Conservation (phyloP, 2,329 filamentous ascomycete genomes). For the Sarocladiaceae sp. region DNA sequence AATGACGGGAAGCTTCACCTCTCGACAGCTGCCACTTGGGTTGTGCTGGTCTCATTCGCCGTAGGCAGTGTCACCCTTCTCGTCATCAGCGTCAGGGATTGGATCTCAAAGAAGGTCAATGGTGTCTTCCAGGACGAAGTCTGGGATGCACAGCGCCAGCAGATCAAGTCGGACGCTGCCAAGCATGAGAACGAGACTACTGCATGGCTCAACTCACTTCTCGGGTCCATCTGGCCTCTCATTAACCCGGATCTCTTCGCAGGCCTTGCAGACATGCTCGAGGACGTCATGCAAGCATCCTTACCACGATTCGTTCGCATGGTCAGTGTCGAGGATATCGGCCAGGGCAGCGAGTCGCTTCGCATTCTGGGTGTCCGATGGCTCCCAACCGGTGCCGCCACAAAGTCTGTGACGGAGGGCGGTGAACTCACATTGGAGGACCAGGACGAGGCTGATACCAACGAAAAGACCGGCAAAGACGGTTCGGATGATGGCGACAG, state of each 20-base stretch:
- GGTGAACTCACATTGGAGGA: slow-evolving; percentile 44
- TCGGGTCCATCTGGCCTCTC: slow-evolving; percentile 65
- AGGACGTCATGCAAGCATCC: slow-evolving; percentile 76
- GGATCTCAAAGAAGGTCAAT: slow-evolving; percentile 55
- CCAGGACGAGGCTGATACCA: slow-evolving; percentile 28
- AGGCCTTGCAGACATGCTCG: slow-evolving; percentile 61
- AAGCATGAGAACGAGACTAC: slow-evolving; percentile 54
- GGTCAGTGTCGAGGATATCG: slow-evolving; percentile 70
- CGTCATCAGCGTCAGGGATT: slow-evolving; percentile 45
- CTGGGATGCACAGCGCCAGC: slow-evolving; percentile 58
- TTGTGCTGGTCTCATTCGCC: slow-evolving; percentile 16
- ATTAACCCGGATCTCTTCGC: slow-evolving; percentile 71
- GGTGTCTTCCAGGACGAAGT: slow-evolving; percentile 62
- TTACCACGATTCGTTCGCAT: slow-evolving; percentile 63
- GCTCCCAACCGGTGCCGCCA: slow-evolving; percentile 65
- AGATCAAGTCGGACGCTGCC: slow-evolving; percentile 35
- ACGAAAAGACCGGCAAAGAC: slow-evolving; percentile 20
- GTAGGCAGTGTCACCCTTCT: slow-evolving; percentile 18
- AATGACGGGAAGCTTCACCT: slow-evolving; percentile 13
- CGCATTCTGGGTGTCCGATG: slow-evolving; percentile 66
- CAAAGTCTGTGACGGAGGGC: slow-evolving; percentile 50
- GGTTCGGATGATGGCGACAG: slow-evolving; percentile 27
- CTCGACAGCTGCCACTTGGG: slow-evolving; percentile 18
- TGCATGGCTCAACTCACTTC: slow-evolving; percentile 64
- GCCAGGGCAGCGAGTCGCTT: slow-evolving; percentile 65